phyloP scores from a whole-genome alignment of 768 basidiomycete species.

The Pulveroboletus sp. region DNA sequence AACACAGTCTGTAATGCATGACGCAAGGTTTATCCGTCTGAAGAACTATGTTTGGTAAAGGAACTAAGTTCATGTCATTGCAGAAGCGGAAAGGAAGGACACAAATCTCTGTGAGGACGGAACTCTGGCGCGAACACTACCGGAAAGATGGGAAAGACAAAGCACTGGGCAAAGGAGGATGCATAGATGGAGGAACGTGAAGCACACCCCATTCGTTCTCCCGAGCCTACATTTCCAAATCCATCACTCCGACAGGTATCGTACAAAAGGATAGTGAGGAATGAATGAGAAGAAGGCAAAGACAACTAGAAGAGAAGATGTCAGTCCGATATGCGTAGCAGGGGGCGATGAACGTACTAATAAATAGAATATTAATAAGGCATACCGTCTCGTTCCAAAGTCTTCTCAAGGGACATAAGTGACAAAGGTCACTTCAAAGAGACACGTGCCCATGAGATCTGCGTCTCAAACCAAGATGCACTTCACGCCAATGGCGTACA shows the following conservation, averaged over 20 bases:
- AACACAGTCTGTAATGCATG: not conserved
- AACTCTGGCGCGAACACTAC: not conserved
- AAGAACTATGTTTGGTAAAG: not conserved
- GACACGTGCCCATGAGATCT: not conserved
- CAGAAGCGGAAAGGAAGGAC: not conserved
- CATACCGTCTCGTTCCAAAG: not conserved
- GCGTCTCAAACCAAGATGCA: constrained; percentile 14
- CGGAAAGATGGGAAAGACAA: not conserved
- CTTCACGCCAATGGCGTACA: constrained; percentile 11
- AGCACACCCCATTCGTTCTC: not conserved
- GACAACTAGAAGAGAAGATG: not conserved
- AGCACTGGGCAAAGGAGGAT: not conserved
- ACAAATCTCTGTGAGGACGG: not conserved
- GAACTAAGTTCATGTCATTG: not conserved
- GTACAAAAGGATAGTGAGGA: constrained; percentile 1
- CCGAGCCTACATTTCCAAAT: not conserved
- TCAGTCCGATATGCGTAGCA: not conserved
- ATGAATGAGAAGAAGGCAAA: not conserved
- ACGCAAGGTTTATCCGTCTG: not conserved
- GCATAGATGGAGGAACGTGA: not conserved
- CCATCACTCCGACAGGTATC: not conserved
- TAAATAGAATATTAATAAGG: not conserved
- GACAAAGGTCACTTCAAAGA: not conserved
- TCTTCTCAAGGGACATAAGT: not conserved
- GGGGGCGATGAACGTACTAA: not conserved